Base-by-base conservation (phyloP, 768 basidiomycete genomes). In the Hygrophorus russula region DNA sequence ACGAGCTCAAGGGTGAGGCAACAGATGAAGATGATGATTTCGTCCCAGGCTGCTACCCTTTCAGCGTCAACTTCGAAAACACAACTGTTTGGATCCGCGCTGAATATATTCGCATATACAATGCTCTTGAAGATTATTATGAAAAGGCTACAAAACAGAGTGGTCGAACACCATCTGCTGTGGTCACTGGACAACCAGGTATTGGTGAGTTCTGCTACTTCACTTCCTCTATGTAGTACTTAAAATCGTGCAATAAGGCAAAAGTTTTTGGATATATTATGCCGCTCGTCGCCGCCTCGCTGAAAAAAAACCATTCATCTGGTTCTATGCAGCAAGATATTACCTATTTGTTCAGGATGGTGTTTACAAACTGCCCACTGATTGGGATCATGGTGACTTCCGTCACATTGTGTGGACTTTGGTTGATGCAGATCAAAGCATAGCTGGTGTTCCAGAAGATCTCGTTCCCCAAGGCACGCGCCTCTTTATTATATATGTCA, bases 311-410 rank as follows among this genome's bases (percentile, higher is more conserved):
- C 46, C 47, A 15, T 46, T 50, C 36, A 51, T 53, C 31, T 53
- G 37, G 47, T 44, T 44, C 37, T 27, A 14, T 8, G n/a, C 19
- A n/a, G 2, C 3, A 39, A 13, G n/a, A 31, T 40, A 39, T 39
- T 53, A 53, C 45, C 41, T 51, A 32, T 53, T 53, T 43, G 50
- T 51, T 8, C 48, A 53, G 7, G 50, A 53, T 19, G 52, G 52
- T 24, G 52, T 53, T 15, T 53, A 46, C 31, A 29, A 44, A 38
- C 18, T 48, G 29, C 50, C 52, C 19, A 28, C 33, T 12, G 27
- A 46, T 43, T 50, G 47, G 36, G 36, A 33, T 13, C 51, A 57
- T 1, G 53, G 56, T 40, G 58, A 36, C 39, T 52, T 52, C 35
- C 14, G 32, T 27, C 20, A 14, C 35, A 40, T 46, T 34, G 39